Base-by-base conservation (phyloP, 441 rosid genomes). In the Aleurites moluccanus region DNA sequence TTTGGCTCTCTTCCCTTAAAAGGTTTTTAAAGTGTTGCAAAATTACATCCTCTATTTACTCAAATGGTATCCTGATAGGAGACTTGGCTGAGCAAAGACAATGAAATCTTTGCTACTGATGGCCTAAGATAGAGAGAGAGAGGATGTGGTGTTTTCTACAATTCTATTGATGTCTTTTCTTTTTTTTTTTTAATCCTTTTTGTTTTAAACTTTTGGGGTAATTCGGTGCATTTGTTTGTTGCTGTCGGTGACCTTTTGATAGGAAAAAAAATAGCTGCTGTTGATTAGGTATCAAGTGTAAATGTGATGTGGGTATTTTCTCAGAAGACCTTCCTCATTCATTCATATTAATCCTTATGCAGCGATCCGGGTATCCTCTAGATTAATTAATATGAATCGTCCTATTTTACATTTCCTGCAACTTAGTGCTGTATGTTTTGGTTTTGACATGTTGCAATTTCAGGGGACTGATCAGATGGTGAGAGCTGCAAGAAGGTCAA, bases 381-480 rank as follows among this genome's bases (percentile, higher is more conserved):
- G 27, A 27, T 44, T 23, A 23, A 14, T 5, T 67, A 3, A 25
- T 25, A 25, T 27, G 6, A 47, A 53, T 18, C 20, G 6, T 67
- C 11, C 3, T 49, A 28, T 47, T 25, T 21, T 20, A 21, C 20
- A 21, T 23, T 7, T 56, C 9, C 6, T 2, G 23, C 8, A 52
- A 4, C 21, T 0, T 20, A 1, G n/a, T 52, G 56, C 20, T 14
- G 21, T 18, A 52, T 52, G 6, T 14, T 50, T 50, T 50, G 20
- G 59, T 33, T 61, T 33, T 80, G 74, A 52, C 77, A 63, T 27
- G 47, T 40, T 67, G 33, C 16, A 45, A 25, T 67, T 28, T 61
- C 70, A 94, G 99, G 99, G 98, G 68, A 86, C 83, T 80, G 99
- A 94, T 84, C 70, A 85, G 28, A 90, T 90, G 91, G 97, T 91